Evolutionary conservation across 176 grass and related monocot species (phyloP), one percentile per base, ranked within the genome.

Genomic region (Hordeum vulgare): DNA sequence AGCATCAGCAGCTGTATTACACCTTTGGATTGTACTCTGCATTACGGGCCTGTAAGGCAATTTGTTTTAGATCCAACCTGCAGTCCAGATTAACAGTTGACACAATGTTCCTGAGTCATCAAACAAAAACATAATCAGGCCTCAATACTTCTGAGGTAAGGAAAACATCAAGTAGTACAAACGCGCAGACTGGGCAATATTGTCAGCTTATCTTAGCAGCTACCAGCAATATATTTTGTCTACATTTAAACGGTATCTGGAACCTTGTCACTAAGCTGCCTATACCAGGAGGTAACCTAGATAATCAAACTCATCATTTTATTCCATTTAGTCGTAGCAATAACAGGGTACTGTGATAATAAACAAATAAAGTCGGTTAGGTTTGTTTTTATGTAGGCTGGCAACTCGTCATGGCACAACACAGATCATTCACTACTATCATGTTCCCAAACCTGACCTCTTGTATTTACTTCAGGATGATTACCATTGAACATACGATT

Each of bases 1-100:
- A 40, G 61, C 35, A 71, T 76, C 61, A 8, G 31, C 18, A 84
- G 67, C 9, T 71, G 49, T 15, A 25, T 17, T 35, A 84, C 88
- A 97, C 94, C 85, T 97, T 97, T 54, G 88, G 94, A 72, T 97
- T 97, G 62, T 97, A 94, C 71, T 94, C 94, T 29, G 90, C 92
- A 79, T 94, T 94, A 33, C 90, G 92, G 6, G 90, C 94, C 78
- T 83, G 84, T 17, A 90, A 56, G 59, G 90, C 90, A 21, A 92
- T 92, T 23, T 81, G 12, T 89, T 94, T 90, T 21, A 97, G 83
- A 88, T 92, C 92, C 86, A 97, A 83, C 35, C 59, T 75, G 81
- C 90, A 97, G 68, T 87, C 77, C 81, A 94, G 76, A 76, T 89
- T 92, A 57, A 94, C 87, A 76, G 90, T 97, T 34, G 94, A 89